Base-by-base conservation (phyloP, 345 rosid genomes). In the Boechera stricta region DNA sequence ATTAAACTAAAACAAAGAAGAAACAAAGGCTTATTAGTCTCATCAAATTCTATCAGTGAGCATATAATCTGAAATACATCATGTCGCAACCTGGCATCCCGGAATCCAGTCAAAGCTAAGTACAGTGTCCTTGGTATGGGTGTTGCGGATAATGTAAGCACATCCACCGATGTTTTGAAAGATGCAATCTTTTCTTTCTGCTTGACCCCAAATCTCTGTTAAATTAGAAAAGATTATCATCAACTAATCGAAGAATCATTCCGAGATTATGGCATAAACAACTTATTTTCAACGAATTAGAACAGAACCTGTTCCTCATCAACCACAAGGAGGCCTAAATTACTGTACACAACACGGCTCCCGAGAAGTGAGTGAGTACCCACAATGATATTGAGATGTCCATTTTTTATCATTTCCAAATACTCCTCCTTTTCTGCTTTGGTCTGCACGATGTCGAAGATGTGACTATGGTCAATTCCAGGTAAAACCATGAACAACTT, bases 161-260 rank as follows among this genome's bases (percentile, higher is more conserved):
- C 97, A 81, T 94, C 98, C 31, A 94, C 90, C 64, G 97, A 89
- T 77, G 91, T 94, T 85, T 92, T 94, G 77, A 90, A 89, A 60
- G 97, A 89, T 76, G 98, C 97, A 81, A 94, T 94, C 80, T 84
- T 90, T 83, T 92, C 98, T 90, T 94, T 94, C 83, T 90, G 98
- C 82, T 94, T 94, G 78, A 94, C 98, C 76, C 98, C 97, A 79
- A 94, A 94, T 77, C 97, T 88, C 98, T 92, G 87, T 52, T 66
- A 72, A 64, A 49, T 66, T 38, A 38, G 21, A 21, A 45, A 67
- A 31, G 69, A 53, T 69, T 51, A 21, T 72, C 77, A 41, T 57
- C 47, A 67, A 79, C 66, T 41, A 62, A 83, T 52, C 65, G 78
- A 79, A 57, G 74, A 29, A 69, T 65, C 75, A 55, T 35, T 70